Base-by-base conservation (phyloP, 805 yeast genomes). In the Yamadazyma takamatsuzukensis region DNA sequence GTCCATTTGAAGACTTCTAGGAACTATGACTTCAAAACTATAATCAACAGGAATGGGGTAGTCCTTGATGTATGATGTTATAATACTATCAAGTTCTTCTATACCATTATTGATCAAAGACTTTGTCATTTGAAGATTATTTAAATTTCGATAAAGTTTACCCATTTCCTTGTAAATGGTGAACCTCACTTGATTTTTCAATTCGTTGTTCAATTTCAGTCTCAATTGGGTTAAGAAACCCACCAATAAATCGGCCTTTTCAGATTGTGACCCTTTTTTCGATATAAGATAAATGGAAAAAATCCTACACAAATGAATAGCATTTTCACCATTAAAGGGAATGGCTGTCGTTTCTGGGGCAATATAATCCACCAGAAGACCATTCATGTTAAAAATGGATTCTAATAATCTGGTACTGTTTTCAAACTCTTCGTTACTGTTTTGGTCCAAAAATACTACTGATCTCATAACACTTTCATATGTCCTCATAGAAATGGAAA, bases 381-480 rank as follows among this genome's bases (percentile, higher is more conserved):
- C 61, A 39, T 59, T 48, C 39, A 56, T 44, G 18, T 62, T 61
- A 25, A 62, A 50, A 6, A 64, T 53, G 5, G 56, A 51, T 27
- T 38, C 34, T 24, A 54, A 39, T 8, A 54, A 34, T 27, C 45
- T 45, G 17, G 32, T 41, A 0, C 57, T 51, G 24, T 46, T 43
- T 6, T 24, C 27, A 27, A 30, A 48, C 10, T 38, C 44, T 2
- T 37, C 32, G 4, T 41, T 40, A 11, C 33, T 40, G 7, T 34
- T 22, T 21, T 30, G 24, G 33, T 51, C 57, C 22, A 52, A 18
- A 18, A 29, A 32, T 1, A 52, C 15, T 21, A 62, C 48, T 5
- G 69, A 56, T 32, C 44, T 40, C 47, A 63, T 49, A 36, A 64
- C 43, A 39, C 43, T 50, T 15, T 47, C 46, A 36, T 64, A 64